Conservation (phyloP, 306 rosid species). For the Sicyos baderoa region DNA sequence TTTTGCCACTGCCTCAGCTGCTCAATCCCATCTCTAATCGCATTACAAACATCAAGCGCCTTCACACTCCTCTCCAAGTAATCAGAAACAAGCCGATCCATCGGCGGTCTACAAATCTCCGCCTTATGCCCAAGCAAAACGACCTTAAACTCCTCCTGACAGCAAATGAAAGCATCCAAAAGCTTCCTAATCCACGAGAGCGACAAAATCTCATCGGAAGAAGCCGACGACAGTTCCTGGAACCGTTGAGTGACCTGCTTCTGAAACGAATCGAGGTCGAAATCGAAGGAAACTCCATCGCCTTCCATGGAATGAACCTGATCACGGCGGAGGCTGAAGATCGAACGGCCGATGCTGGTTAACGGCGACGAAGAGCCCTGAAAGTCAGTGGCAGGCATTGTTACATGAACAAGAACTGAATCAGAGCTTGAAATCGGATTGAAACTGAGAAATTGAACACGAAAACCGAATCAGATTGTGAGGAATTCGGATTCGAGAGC, state of each 20-base stretch:
- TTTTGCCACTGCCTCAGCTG: conserved; percentile 75
- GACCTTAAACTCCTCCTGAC: conserved; percentile 53
- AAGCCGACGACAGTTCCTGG: conserved; percentile 32
- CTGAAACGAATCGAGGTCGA: conserved; percentile 61
- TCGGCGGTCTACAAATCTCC: conserved; percentile 28
- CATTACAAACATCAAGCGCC: conserved; percentile 81
- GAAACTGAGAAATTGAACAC: neutral
- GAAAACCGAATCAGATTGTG: too few species aligned
- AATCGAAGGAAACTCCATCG: conserved; percentile 21
- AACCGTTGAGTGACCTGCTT: conserved; percentile 42
- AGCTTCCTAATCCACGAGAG: conserved; percentile 65
- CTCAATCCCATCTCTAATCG: conserved; percentile 77
- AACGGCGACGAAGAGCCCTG: conserved; percentile 53
- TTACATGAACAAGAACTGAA: conserved; percentile 17
- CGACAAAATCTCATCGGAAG: conserved; percentile 42
- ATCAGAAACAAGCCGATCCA: conserved; percentile 61
- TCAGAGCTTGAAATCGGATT: neutral
- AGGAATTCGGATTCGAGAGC: too few species aligned
- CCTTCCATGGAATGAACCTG: conserved; percentile 46
- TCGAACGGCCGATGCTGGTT: conserved; percentile 49
- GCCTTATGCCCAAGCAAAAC: conserved; percentile 36
- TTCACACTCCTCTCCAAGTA: conserved; percentile 71
- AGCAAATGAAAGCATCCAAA: conserved; percentile 50
- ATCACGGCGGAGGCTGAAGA: conserved; percentile 34
- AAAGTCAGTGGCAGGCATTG: conserved; percentile 59